Conservation (phyloP, 2,329 filamentous ascomycete genomes). For the Cephalotrichum gorgonifer region DNA sequence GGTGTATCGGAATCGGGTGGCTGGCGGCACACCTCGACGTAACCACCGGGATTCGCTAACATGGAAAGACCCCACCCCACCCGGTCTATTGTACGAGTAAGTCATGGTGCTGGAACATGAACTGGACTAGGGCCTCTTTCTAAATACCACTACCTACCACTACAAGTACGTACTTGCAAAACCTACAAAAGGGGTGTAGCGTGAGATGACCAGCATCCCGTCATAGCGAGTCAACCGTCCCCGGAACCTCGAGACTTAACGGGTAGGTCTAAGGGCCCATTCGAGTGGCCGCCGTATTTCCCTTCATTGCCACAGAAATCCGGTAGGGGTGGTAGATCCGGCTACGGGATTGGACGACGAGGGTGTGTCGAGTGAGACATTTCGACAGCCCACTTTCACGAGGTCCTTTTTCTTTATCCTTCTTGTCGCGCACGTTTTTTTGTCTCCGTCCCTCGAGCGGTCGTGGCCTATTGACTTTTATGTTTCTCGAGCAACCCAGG, state of each 20-base stretch:
- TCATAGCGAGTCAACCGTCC: too few species aligned
- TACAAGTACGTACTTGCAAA: too few species aligned
- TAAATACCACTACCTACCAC: too few species aligned
- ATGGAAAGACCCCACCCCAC: background rate
- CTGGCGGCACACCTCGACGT: background rate
- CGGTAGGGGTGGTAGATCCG: constrained; percentile 1
- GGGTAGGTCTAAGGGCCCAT: too few species aligned
- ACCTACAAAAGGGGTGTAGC: too few species aligned
- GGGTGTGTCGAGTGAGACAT: constrained; percentile 1
- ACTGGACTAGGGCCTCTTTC: too few species aligned
- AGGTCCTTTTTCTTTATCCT: background rate
- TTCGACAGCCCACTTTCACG: background rate
- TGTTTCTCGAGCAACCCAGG: too few species aligned
- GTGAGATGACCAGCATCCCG: too few species aligned
- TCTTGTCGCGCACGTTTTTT: background rate
- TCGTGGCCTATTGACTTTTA: background rate
- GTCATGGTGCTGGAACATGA: too few species aligned
- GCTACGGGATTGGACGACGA: background rate
- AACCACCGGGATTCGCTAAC: background rate
- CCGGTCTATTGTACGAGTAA: too few species aligned
- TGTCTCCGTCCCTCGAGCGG: background rate
- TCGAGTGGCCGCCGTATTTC: background rate
- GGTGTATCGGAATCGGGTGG: background rate
- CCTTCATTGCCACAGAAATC: constrained; percentile 1
- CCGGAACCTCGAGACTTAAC: too few species aligned